Conservation (phyloP, 352 stramenopile genomes). For the Phytophthora pini region DNA sequence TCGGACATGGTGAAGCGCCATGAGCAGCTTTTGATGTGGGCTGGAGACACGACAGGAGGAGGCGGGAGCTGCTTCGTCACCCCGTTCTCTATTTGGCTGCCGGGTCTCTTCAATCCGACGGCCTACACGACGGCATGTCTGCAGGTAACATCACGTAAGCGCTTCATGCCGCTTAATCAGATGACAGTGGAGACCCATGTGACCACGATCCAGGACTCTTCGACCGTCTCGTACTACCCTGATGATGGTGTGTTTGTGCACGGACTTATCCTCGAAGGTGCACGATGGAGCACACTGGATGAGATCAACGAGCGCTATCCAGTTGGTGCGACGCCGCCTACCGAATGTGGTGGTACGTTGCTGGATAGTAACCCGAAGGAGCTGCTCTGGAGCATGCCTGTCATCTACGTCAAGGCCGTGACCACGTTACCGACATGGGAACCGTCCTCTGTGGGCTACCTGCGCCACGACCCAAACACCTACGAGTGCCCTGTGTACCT, state of each 20-base stretch:
- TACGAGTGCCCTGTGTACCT: slow-evolving; percentile 98
- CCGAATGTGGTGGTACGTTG: slow-evolving; percentile 89
- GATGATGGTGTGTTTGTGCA: slow-evolving; percentile 95
- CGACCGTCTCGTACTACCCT: slow-evolving; percentile 81
- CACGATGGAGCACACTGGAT: slow-evolving; percentile 91
- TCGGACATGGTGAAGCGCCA: slow-evolving; percentile 94
- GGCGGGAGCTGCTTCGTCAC: slow-evolving; percentile 77
- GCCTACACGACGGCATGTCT: slow-evolving; percentile 96
- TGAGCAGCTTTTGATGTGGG: slow-evolving; percentile 90
- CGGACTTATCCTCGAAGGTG: slow-evolving; percentile 96
- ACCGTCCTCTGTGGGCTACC: slow-evolving; percentile 94
- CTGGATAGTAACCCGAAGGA: slow-evolving; percentile 96
- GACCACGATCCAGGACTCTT: slow-evolving; percentile 91
- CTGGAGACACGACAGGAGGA: slow-evolving; percentile 57
- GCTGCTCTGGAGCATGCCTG: slow-evolving; percentile 91
- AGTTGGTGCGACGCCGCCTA: slow-evolving; percentile 81
- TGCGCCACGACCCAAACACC: slow-evolving; percentile 91
- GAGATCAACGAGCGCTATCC: slow-evolving; percentile 92
- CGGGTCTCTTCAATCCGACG: slow-evolving; percentile 96
- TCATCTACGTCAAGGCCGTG: slow-evolving; percentile 97
- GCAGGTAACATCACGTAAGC: slow-evolving; percentile 94
- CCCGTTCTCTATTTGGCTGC: slow-evolving; percentile 95
- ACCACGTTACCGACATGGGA: slow-evolving; percentile 94
- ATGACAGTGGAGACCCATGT: slow-evolving; percentile 97
- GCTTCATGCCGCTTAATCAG: slow-evolving; percentile 94